Conservation (phyloP, 148 eudicot species). For the Pouteria glomerata region DNA sequence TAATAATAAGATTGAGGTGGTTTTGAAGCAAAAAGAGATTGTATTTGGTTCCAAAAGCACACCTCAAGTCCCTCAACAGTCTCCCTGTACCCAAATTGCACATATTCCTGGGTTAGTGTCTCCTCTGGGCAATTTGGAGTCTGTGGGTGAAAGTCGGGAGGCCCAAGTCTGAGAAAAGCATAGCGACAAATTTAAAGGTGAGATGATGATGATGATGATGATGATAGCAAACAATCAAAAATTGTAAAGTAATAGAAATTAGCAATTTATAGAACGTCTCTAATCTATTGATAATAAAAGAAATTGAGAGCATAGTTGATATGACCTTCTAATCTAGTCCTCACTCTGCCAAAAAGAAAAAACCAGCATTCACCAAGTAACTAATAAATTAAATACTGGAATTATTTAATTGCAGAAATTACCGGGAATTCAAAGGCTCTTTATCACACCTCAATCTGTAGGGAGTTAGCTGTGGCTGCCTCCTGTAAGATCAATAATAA, state of each 20-base stretch:
- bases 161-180: slow-evolving; percentile 64
- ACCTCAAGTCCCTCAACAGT: slow-evolving; percentile 99
- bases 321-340: background rate
- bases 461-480: slow-evolving; percentile 45
- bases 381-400: background rate
- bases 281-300: background rate
- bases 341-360: background rate
- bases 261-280: background rate
- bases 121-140: slow-evolving; percentile 92
- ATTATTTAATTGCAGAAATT: slow-evolving; percentile 18
- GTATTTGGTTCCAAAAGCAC: slow-evolving; percentile 11
- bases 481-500: slow-evolving; percentile 43
- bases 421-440: slow-evolving; percentile 89
- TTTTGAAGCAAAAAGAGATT: too few species aligned
- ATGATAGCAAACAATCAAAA: too few species aligned
- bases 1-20: too few species aligned
- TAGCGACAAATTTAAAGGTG: slow-evolving; percentile 1
- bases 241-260: slow-evolving; percentile 4
- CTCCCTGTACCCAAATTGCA: slow-evolving; percentile 87
- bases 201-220: background rate
- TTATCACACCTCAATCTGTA: slow-evolving; percentile 89
- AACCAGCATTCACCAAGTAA: background rate
- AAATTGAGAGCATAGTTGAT: background rate
- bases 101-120: slow-evolving; percentile 86
- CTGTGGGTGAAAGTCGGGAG: slow-evolving; percentile 89